phyloP scores from a whole-genome alignment of 2,329 filamentous ascomycete species.

The Trichoderma aggressivum region DNA sequence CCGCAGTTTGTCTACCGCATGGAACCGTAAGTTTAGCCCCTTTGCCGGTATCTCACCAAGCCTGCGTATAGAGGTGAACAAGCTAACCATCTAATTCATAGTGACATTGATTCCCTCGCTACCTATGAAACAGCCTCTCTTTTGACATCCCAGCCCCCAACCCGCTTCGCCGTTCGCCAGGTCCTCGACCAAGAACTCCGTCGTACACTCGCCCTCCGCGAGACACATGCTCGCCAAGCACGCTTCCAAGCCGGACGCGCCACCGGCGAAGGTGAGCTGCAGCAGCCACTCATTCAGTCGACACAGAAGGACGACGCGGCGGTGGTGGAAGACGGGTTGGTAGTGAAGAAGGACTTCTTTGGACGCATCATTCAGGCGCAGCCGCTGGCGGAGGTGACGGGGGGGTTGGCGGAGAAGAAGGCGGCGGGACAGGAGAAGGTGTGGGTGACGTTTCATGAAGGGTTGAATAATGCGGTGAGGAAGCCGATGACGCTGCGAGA shows the following conservation, averaged over 20 bases:
- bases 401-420: slow-evolving; percentile 33
- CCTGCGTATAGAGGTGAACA: background rate
- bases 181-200: slow-evolving; percentile 88
- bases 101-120: slow-evolving; percentile 72
- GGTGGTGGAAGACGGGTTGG: background rate
- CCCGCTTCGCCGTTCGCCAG: slow-evolving; percentile 88
- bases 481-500: slow-evolving; percentile 82
- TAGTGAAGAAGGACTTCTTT: slow-evolving; percentile 78
- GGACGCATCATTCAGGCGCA: slow-evolving; percentile 61
- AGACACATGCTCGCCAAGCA: slow-evolving; percentile 63
- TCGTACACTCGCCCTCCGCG: slow-evolving; percentile 65
- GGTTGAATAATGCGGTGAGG: slow-evolving; percentile 85
- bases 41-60: background rate
- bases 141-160: slow-evolving; percentile 62
- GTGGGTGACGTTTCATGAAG: slow-evolving; percentile 89
- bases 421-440: slow-evolving; percentile 56
- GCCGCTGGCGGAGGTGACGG: slow-evolving; percentile 41
- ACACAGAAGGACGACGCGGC: slow-evolving; percentile 35
- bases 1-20: slow-evolving; percentile 82
- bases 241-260: slow-evolving; percentile 55
- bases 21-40: slow-evolving; percentile 69
- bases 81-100: slow-evolving; percentile 26
- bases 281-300: background rate
- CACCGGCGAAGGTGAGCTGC: slow-evolving; percentile 21
- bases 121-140: slow-evolving; percentile 67